These are phyloP conservation scores for Tardiomyces digboiensis DNA, from an alignment of 1,139 yeast species.

Conservation along the genomic window DNA sequence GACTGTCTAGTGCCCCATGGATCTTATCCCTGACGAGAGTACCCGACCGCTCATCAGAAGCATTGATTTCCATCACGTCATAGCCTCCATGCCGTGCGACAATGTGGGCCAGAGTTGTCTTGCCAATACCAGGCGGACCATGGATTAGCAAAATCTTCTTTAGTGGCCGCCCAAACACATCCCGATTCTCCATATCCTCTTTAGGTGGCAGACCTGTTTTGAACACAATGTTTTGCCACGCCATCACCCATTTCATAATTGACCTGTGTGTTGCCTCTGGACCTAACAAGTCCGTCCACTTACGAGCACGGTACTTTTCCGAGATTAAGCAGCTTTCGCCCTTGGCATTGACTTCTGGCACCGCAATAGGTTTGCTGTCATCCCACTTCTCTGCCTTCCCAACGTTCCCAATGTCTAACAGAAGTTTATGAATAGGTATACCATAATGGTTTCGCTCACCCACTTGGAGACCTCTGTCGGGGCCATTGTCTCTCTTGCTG, in stretches of 20 bases:
- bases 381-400: too few relatives aligned
- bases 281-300: conserved; percentile 67
- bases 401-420: conserved; percentile 11
- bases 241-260: conserved; percentile 68
- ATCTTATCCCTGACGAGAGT: conserved; percentile 49
- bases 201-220: conserved; percentile 6
- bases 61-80: conserved; percentile 75
- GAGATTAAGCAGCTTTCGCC: too few relatives aligned
- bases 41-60: conserved; percentile 75
- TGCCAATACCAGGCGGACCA: conserved; percentile 97
- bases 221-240: conserved; percentile 69
- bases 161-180: conserved; percentile 62
- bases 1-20: conserved; percentile 59
- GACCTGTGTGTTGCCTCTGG: conserved; percentile 70
- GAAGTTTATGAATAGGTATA: conserved; percentile 20
- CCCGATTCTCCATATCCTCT: conserved; percentile 22
- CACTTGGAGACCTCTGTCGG: not conserved
- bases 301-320: conserved; percentile 76
- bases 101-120: conserved; percentile 82
- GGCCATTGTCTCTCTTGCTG: not conserved
- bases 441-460: conserved; percentile 15
- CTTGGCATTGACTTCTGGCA: too few relatives aligned
- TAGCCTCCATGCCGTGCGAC: conserved; percentile 80
- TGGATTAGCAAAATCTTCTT: conserved; percentile 61
- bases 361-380: too few relatives aligned